phyloP scores from a whole-genome alignment of 805 yeast genomes.

The Teunomyces gatunensis region DNA sequence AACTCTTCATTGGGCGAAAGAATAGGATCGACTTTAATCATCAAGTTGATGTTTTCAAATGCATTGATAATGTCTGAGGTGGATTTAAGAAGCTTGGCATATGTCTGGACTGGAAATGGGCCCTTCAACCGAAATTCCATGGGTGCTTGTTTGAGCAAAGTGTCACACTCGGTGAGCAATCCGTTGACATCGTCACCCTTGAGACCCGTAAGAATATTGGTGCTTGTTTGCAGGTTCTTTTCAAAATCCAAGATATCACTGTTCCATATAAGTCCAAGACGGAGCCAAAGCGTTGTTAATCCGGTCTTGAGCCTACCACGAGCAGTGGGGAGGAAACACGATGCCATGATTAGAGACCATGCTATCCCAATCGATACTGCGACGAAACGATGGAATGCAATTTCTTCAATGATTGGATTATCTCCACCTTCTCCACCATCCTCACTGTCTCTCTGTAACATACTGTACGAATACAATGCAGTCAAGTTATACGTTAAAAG shows the following conservation, averaged over 20 bases:
- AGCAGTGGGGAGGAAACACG: constrained; percentile 72
- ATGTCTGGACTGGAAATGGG: constrained; percentile 55
- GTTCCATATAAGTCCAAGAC: constrained; percentile 81
- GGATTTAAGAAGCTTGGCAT: constrained; percentile 47
- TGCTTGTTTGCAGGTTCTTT: constrained; percentile 14
- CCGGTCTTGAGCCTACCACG: constrained; percentile 64
- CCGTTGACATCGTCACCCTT: constrained; percentile 42
- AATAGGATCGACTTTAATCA: constrained; percentile 60
- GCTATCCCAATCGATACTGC: constrained; percentile 71
- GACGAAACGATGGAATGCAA: constrained; percentile 74
- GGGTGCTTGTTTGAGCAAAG: constrained; percentile 66
- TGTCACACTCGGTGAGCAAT: constrained; percentile 58
- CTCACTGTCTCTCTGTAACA: constrained; percentile 55
- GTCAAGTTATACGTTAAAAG: constrained; percentile 76
- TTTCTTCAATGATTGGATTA: constrained; percentile 63
- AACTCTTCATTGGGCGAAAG: constrained; percentile 52
- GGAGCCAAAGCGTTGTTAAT: constrained; percentile 67
- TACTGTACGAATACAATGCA: constrained; percentile 69
- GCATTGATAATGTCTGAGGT: constrained; percentile 72
- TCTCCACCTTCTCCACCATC: constrained; percentile 69
- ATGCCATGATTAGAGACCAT: constrained; percentile 73
- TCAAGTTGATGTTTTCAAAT: constrained; percentile 67
- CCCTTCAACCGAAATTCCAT: constrained; percentile 76
- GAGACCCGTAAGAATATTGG: background rate
- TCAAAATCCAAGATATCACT: constrained; percentile 60